phyloP scores from a whole-genome alignment of 441 rosid genomes.

The Metrosideros polymorpha region DNA sequence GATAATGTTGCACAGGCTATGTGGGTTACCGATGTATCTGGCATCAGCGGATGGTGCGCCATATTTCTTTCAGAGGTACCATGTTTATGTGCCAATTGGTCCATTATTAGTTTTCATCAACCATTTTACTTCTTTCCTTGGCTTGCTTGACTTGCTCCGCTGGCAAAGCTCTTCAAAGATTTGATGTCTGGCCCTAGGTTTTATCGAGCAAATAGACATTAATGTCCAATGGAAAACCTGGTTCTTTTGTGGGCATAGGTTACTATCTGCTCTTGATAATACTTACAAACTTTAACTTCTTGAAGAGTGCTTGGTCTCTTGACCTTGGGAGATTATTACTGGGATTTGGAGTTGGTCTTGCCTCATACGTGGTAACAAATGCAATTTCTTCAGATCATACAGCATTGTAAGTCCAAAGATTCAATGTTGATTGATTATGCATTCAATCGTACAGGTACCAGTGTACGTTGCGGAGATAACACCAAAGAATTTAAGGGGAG shows the following conservation, averaged over 20 bases:
- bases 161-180: neutral
- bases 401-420: neutral
- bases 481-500: neutral
- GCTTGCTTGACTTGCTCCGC: neutral
- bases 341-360: constrained; percentile 71
- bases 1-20: neutral
- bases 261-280: neutral
- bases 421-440: neutral
- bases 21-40: neutral
- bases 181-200: neutral
- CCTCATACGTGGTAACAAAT: constrained; percentile 59
- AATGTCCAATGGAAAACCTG: neutral
- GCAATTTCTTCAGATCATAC: neutral
- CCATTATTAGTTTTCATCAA: neutral
- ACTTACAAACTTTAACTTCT: neutral
- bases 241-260: neutral
- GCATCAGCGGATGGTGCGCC: neutral
- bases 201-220: neutral
- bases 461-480: neutral
- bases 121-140: neutral
- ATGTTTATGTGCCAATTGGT: neutral
- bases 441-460: neutral
- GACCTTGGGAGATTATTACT: constrained; percentile 53
- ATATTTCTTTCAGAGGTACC: neutral
- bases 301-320: constrained; percentile 44